A percentile compares a stretch with the other conserved stretches of the same genome.
Evolutionary conservation across 2,329 filamentous ascomycete species (phyloP).

Genomic region (Aspergillus sp.): DNA sequence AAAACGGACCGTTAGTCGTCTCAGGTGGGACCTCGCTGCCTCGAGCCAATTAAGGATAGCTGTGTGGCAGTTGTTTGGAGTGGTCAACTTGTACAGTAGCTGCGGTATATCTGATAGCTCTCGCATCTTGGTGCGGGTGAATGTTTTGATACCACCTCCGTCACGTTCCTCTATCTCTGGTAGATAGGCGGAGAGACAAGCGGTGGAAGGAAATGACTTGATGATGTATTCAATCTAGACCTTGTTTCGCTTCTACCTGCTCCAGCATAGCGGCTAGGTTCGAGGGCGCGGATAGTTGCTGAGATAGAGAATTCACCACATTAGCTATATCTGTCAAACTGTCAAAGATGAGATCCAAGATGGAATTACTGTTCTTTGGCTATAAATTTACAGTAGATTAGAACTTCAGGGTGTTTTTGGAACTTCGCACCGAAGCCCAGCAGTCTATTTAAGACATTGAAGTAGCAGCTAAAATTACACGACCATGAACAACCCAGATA

Average conservation of each 20-base stretch:
- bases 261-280: background rate
- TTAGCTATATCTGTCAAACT: too few relatives aligned
- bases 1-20: conserved; percentile 38
- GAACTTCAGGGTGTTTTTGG: too few relatives aligned
- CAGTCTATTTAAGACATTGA: background rate
- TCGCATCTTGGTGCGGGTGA: background rate
- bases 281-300: background rate
- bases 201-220: background rate
- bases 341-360: too few relatives aligned
- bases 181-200: background rate
- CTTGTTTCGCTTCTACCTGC: background rate
- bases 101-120: background rate
- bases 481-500: conserved; percentile 8
- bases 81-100: background rate
- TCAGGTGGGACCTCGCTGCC: conserved; percentile 31
- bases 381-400: too few relatives aligned
- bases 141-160: background rate
- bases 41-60: conserved; percentile 23
- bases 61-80: background rate
- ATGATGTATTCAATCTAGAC: background rate
- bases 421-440: too few relatives aligned
- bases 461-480: conserved; percentile 17
- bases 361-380: too few relatives aligned
- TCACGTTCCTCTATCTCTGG: conserved; percentile 7
- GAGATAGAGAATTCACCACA: too few relatives aligned